Evolutionary conservation across 257 asterid species (phyloP).

Genomic region (Agastache rugosa): DNA sequence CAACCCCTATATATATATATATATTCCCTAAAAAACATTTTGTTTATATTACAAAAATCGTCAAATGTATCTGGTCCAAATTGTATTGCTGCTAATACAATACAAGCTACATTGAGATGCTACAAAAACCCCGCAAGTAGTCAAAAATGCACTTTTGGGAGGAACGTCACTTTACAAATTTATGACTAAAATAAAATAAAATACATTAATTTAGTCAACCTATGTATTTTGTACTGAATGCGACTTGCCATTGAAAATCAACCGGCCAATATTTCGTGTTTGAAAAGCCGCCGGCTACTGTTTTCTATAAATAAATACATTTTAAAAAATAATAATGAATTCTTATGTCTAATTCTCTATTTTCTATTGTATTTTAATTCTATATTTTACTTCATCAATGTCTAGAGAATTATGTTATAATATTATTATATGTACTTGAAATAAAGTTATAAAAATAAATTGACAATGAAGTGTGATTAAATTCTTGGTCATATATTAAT

Average conservation of each 20-base stretch:
- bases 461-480: background rate
- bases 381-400: background rate
- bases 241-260: constrained; percentile 21
- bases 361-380: background rate
- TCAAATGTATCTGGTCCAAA: background rate
- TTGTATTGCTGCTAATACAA: background rate
- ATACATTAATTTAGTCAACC: constrained; percentile 26
- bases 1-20: too few relatives aligned
- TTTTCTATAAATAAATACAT: background rate
- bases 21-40: too few relatives aligned
- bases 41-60: too few relatives aligned
- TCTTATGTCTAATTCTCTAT: background rate
- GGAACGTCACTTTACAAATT: background rate
- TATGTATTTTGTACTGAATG: background rate
- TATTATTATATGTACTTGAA: background rate
- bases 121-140: constrained; percentile 15
- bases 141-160: constrained; percentile 31
- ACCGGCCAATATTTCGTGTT: constrained; percentile 29
- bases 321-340: background rate
- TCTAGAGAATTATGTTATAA: background rate
- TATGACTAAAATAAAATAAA: background rate
- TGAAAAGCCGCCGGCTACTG: constrained; percentile 21
- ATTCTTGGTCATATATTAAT: background rate
- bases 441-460: background rate
- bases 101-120: background rate